These are phyloP conservation scores for Ophidiomyces ophidiicola DNA, from an alignment of 2,329 filamentous ascomycete genomes.

Conservation along the genomic window DNA sequence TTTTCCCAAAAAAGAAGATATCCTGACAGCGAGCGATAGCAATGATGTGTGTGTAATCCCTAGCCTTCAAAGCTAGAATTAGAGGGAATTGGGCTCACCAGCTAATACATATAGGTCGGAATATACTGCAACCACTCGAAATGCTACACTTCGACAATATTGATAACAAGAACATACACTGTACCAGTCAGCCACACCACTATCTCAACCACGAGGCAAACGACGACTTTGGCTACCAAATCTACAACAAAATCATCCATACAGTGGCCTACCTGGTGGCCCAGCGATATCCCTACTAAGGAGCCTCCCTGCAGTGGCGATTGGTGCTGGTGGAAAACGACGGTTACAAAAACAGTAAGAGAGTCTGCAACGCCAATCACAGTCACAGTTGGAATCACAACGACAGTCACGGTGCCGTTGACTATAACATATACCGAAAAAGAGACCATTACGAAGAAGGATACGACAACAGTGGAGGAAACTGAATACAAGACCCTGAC, in stretches of 20 bases:
- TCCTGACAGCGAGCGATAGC: too few relatives aligned
- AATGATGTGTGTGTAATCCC: too few relatives aligned
- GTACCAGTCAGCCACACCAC: not conserved
- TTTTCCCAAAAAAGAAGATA: too few relatives aligned
- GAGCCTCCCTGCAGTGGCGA: not conserved
- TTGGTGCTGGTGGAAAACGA: not conserved
- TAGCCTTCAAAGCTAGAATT: too few relatives aligned
- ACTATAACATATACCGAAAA: conserved; percentile 1
- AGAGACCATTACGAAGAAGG: not conserved
- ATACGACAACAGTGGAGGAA: conserved; percentile 1
- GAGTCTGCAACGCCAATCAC: not conserved
- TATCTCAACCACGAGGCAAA: not conserved
- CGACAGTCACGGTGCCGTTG: conserved; percentile 3
- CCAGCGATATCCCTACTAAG: not conserved
- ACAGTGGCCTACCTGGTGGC: too few relatives aligned
- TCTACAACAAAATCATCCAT: too few relatives aligned
- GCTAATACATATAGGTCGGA: not conserved
- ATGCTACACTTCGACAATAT: conserved; percentile 4
- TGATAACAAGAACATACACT: conserved; percentile 2
- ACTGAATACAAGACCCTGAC: conserved; percentile 1
- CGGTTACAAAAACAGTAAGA: conserved; percentile 11
- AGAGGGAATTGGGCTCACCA: not conserved
- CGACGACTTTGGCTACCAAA: not conserved
- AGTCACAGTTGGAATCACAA: conserved; percentile 5
- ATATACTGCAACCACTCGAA: too few relatives aligned